Conservation (phyloP, 2,329 filamentous ascomycete genomes). For the Phyllosticta citriasiana region DNA sequence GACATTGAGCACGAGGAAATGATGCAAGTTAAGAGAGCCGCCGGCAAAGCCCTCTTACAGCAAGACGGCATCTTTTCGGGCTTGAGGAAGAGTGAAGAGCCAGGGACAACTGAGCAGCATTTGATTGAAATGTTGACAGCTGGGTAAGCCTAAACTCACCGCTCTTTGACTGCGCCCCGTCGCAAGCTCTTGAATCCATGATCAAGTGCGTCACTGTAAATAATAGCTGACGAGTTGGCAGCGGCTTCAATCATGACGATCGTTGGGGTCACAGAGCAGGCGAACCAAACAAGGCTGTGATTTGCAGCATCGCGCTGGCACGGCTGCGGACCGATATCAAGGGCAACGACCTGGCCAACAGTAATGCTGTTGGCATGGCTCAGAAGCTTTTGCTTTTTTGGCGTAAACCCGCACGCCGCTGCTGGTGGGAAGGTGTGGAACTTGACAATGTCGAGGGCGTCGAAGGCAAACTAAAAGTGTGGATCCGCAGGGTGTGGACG, state of each 20-base stretch:
- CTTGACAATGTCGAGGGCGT: conserved; percentile 82
- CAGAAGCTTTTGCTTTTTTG: conserved; percentile 97
- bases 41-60: conserved; percentile 71
- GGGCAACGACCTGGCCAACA: conserved; percentile 63
- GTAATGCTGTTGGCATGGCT: conserved; percentile 85
- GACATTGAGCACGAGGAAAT: conserved; percentile 84
- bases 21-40: conserved; percentile 91
- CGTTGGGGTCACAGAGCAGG: conserved; percentile 93
- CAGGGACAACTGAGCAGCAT: conserved; percentile 93
- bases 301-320: conserved; percentile 90
- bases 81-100: conserved; percentile 86
- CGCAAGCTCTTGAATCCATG: not conserved
- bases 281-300: conserved; percentile 95
- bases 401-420: conserved; percentile 90
- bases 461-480: conserved; percentile 87
- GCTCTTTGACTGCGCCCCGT: not conserved
- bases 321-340: conserved; percentile 84
- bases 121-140: conserved; percentile 98
- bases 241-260: conserved; percentile 94
- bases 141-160: conserved; percentile 53
- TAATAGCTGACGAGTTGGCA: conserved; percentile 32
- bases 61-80: conserved; percentile 96
- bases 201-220: not conserved
- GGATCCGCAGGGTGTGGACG: conserved; percentile 97
- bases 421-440: conserved; percentile 99